These are phyloP conservation scores for Stagonosporopsis vannaccii DNA, from an alignment of 2,329 filamentous ascomycete genomes.

Conservation along the genomic window DNA sequence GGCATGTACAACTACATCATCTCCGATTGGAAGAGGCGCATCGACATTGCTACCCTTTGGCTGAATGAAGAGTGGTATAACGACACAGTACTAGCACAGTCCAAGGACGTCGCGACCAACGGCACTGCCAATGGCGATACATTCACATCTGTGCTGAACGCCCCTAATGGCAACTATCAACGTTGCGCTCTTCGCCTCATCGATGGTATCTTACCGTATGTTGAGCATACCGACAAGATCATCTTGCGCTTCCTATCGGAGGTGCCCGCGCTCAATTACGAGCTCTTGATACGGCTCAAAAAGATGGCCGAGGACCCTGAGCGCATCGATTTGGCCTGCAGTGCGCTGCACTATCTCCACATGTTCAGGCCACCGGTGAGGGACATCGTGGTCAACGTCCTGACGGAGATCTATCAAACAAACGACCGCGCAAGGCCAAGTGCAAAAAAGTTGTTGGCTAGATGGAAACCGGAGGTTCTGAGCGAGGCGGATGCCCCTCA, in stretches of 20 bases:
- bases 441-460: constrained; percentile 61
- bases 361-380: constrained; percentile 64
- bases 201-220: constrained; percentile 86
- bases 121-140: constrained; percentile 56
- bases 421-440: constrained; percentile 57
- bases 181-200: constrained; percentile 82
- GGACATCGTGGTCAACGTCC: constrained; percentile 63
- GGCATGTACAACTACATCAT: constrained; percentile 84
- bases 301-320: constrained; percentile 70
- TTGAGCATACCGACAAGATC: constrained; percentile 90
- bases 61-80: constrained; percentile 98
- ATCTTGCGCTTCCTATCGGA: constrained; percentile 91
- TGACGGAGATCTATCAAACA: constrained; percentile 64
- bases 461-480: constrained; percentile 62
- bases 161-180: constrained; percentile 69
- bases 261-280: constrained; percentile 77
- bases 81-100: constrained; percentile 68
- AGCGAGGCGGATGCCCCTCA: constrained; percentile 30
- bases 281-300: constrained; percentile 75
- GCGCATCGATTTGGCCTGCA: constrained; percentile 65
- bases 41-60: constrained; percentile 92
- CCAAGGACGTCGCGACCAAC: constrained; percentile 26
- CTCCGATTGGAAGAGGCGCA: constrained; percentile 88
- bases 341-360: constrained; percentile 61
- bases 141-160: constrained; percentile 30